A percentile compares a stretch with the other conserved stretches of the same genome.
These are phyloP conservation scores for Aspergillus leporis DNA, from an alignment of 495 filamentous ascomycete species.

Conservation along the genomic window DNA sequence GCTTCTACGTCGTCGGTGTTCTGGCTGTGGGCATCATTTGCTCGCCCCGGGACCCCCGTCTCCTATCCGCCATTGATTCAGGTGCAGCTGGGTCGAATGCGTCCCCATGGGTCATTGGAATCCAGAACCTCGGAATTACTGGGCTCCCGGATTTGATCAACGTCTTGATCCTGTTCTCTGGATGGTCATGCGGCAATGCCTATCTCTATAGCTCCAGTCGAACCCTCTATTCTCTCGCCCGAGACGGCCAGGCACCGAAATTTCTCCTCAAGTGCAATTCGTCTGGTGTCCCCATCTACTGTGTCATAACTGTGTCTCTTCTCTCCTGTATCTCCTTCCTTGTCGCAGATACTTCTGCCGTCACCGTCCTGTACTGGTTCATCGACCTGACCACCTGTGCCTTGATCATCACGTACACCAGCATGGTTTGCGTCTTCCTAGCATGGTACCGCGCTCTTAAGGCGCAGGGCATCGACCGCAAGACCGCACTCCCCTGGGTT, in stretches of 20 bases:
- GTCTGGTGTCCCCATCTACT: constrained; percentile 61
- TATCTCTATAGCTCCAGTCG: constrained; percentile 75
- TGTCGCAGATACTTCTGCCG: constrained; percentile 53
- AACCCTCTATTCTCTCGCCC: constrained; percentile 73
- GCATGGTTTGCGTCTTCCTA: constrained; percentile 55
- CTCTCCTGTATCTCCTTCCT: constrained; percentile 65
- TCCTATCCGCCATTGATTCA: constrained; percentile 53
- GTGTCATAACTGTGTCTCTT: constrained; percentile 54
- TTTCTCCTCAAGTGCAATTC: constrained; percentile 31
- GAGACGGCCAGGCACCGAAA: constrained; percentile 64
- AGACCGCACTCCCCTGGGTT: constrained; percentile 28
- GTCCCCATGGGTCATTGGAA: constrained; percentile 60
- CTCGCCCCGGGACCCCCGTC: constrained; percentile 46
- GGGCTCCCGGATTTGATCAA: constrained; percentile 74
- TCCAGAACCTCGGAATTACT: constrained; percentile 58
- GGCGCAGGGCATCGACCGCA: constrained; percentile 54
- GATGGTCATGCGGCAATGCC: constrained; percentile 69
- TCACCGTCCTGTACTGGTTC: constrained; percentile 59
- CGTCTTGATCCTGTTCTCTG: constrained; percentile 65
- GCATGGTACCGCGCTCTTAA: constrained; percentile 57
- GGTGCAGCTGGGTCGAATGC: constrained; percentile 43
- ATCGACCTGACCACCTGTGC: constrained; percentile 52
- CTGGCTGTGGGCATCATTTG: constrained; percentile 55
- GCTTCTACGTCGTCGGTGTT: constrained; percentile 69
- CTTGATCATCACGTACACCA: constrained; percentile 57